Evolutionary conservation across 768 basidiomycete genomes (phyloP), one percentile per base, ranked within the genome.

Genomic region (Amanita subjunquillea): DNA sequence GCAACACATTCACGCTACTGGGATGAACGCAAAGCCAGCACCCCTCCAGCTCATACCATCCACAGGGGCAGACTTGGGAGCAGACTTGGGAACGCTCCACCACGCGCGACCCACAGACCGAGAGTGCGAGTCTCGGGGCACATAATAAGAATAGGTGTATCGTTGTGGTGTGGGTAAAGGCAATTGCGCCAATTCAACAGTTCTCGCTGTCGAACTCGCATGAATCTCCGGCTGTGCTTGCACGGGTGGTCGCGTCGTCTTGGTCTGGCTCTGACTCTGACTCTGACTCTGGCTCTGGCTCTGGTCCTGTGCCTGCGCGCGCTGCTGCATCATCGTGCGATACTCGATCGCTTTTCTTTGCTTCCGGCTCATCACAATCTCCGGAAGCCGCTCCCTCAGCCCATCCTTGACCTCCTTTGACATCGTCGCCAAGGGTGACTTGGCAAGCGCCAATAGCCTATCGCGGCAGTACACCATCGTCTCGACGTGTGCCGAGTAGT

Each of bases 261-360:
- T 10, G 32, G 2, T 6, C 25, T 32, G 44, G 23, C 43, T 5
- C 27, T 30, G 29, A 8, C 8, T 30, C 8, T 30, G 7, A 8
- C 29, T 30, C 29, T 46, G 44, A 6, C 32, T 32, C 25, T 30
- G 29, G 9, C 29, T 30, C 9, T 46, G 51, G 3, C 5, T 13
- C 50, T 39, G 42, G 3, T 22, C 9, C 17, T 50, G 50, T 29
- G 34, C 22, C 39, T 51, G 51, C 17, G 46, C 27, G 23, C 54
- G 59, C 25, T 44, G 50, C 9, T 49, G 44, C 51, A 45, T 52
- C 47, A 32, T 49, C 12, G 61, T 60, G 20, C 58, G 58, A 39
- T 59, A 62, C 51, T 65, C 65, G 29, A 66, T 60, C 36, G 60
- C 57, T 55, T 63, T 66, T 48, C 63, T 56, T 43, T 62, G 61